phyloP scores from a whole-genome alignment of 1,139 yeast species.

The Yamadazyma kanchanaburiensis region DNA sequence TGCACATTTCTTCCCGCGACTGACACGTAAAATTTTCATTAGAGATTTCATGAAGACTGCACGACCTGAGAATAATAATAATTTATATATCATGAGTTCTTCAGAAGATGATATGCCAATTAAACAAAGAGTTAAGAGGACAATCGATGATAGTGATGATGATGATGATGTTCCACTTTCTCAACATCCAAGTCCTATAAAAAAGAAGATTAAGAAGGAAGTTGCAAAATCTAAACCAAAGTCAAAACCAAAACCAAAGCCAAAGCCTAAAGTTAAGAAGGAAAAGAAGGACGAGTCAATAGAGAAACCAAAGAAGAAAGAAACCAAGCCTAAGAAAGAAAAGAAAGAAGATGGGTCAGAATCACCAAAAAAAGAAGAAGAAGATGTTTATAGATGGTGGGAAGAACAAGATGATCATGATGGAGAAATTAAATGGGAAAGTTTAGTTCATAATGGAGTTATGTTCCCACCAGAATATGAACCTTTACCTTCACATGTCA shows the following conservation, averaged over 20 bases:
- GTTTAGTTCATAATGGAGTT: conserved; percentile 86
- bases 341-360: no score
- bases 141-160: conserved; percentile 11
- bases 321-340: conserved; percentile 2
- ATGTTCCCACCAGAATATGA: conserved; percentile 90
- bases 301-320: background rate
- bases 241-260: conserved; percentile 1
- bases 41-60: conserved; percentile 6
- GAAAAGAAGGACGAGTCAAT: conserved; percentile 6
- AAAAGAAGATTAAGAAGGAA: conserved; percentile 5
- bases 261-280: conserved; percentile 4
- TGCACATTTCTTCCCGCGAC: no score
- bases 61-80: conserved; percentile 4
- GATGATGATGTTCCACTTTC: conserved; percentile 16
- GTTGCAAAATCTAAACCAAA: conserved; percentile 2
- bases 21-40: conserved; percentile 1
- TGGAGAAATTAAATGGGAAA: conserved; percentile 80
- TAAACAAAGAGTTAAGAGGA: conserved; percentile 11
- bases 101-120: conserved; percentile 17
- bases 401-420: conserved; percentile 67
- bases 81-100: conserved; percentile 10
- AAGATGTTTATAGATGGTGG: conserved; percentile 80
- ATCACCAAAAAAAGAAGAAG: conserved; percentile 52
- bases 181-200: conserved; percentile 4
- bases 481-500: conserved; percentile 78